phyloP scores from a whole-genome alignment of 805 yeast genomes.

The Ogataea neopini region DNA sequence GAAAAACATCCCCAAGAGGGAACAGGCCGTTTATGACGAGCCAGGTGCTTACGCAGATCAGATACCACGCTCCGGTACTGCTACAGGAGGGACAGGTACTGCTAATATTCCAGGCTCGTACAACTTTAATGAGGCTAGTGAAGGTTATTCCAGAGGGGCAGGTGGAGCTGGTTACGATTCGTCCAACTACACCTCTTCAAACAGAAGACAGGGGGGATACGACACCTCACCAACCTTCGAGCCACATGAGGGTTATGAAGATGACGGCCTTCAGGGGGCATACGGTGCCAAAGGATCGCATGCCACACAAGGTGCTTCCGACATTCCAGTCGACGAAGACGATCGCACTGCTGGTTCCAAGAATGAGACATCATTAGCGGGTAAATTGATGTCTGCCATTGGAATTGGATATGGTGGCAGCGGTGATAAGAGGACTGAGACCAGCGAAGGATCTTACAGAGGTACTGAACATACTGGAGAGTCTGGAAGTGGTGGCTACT shows the following conservation, averaged over 20 bases:
- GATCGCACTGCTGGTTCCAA: background rate
- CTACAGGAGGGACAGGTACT: background rate
- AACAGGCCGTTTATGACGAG: conserved; percentile 1
- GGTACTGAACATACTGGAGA: no score
- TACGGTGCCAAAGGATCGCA: conserved; percentile 2
- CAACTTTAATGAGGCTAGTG: conserved; percentile 5
- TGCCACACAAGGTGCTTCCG: background rate
- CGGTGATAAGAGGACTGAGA: background rate
- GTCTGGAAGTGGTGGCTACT: no score
- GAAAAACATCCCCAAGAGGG: conserved; percentile 1
- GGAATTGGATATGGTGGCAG: conserved; percentile 13
- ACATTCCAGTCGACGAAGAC: background rate
- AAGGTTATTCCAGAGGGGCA: background rate
- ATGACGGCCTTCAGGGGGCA: conserved; percentile 1
- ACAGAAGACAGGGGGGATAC: conserved; percentile 3
- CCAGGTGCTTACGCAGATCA: conserved; percentile 5
- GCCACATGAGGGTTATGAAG: conserved; percentile 7
- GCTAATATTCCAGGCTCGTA: conserved; percentile 15
- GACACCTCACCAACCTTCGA: conserved; percentile 19
- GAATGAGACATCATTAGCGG: conserved; percentile 13
- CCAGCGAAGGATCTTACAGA: no score
- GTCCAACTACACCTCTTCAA: conserved; percentile 13
- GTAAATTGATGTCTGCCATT: conserved; percentile 19
- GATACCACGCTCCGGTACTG: conserved; percentile 1
- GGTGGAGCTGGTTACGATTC: background rate